Evolutionary conservation across 1,284 basidiomycete genomes (phyloP), one percentile per base, ranked within the genome.

Genomic region (Exsudoporus floridanus): DNA sequence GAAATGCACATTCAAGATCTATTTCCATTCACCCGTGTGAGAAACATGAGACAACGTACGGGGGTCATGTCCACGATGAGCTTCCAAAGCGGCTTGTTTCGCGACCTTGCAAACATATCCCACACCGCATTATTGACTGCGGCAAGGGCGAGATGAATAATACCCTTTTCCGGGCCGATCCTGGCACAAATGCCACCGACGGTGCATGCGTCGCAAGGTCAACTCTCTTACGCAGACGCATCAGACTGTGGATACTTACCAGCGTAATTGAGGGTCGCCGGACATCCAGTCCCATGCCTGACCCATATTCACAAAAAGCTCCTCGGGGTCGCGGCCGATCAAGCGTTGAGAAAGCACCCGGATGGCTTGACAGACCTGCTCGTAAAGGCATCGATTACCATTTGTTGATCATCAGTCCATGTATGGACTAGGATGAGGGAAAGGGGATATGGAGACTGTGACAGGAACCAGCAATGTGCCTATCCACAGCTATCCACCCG

Each of bases 281-380:
- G 87, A 83, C 66, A 94, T 79, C 63, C 79, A 84, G 47, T 88
- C 80, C 86, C 87, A 90, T 1, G 85, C 80, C 63, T 81, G 79
- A 4, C 92, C 92, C 92, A 96, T 95, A 71, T 95, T 83, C 7
- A 77, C 76, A 64, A 96, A 96, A 27, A 97, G 79, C 35, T 82
- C 79, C 65, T 93, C 91, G 27, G 86, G 79, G 54, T 91, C 85
- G 70, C 88, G 92, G 18, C 92, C 92, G 16, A 95, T 74, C 12
- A 97, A 77, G 18, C 64, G 51, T 21, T 90, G 78, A 1, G 92
- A 86, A 39, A 95, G 83, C 64, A 87, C 82, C 54, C 78, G 76
- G 66, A 94, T 92, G 8, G 92, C 89, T 33, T 75, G 75, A 70
- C 90, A 92, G 47, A 92, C 86, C 83, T 85, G 18, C 14, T 35